phyloP scores from a whole-genome alignment of 176 grass and related monocot species.

The Elymus sibiricus region DNA sequence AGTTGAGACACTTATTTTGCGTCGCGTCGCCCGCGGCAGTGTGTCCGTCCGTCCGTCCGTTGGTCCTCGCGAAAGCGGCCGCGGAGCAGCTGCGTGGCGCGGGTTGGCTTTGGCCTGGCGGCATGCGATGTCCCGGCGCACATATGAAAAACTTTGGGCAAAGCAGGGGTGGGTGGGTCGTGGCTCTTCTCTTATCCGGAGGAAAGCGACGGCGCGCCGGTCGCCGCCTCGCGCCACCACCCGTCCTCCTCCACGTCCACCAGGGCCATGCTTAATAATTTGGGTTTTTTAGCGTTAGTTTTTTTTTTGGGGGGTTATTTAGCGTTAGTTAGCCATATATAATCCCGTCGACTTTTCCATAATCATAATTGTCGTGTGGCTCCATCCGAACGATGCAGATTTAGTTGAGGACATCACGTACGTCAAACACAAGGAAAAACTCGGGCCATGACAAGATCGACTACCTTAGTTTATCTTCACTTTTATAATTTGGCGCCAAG shows the following conservation, averaged over 20 bases:
- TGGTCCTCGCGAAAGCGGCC: conserved; percentile 5
- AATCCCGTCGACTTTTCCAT: neutral
- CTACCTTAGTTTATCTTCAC: neutral
- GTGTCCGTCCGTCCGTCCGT: neutral
- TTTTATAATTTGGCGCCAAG: neutral
- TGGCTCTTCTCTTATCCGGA: neutral
- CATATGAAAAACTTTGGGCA: neutral
- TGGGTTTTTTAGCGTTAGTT: too few relatives aligned
- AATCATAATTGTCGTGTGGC: too few relatives aligned
- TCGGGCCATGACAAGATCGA: neutral
- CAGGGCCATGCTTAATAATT: neutral
- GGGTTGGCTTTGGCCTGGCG: neutral
- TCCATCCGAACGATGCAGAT: neutral
- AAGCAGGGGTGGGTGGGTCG: neutral
- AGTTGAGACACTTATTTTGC: too few relatives aligned
- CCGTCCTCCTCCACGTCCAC: neutral
- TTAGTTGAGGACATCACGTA: neutral
- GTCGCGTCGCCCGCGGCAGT: neutral
- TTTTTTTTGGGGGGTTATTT: too few relatives aligned
- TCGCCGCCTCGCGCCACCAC: neutral
- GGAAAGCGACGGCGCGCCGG: conserved; percentile 37
- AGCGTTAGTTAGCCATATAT: neutral
- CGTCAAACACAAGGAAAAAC: neutral
- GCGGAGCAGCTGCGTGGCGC: neutral
- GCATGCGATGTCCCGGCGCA: too few relatives aligned